These are phyloP conservation scores for Phalaenopsis equestris DNA, from an alignment of 106 monocot species.

Conservation along the genomic window DNA sequence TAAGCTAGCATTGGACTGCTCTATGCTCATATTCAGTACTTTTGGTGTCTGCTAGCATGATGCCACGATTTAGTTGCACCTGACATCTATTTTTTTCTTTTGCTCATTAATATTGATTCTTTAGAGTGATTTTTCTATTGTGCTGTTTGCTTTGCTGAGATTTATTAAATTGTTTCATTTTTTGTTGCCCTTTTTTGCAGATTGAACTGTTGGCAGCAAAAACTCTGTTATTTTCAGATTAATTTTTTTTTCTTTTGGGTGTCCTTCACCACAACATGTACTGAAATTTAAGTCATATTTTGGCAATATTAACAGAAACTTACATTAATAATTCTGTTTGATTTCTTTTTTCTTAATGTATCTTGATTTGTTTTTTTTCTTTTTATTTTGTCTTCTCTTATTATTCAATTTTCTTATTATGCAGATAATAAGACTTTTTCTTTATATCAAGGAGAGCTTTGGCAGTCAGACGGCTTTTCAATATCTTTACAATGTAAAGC, in stretches of 20 bases:
- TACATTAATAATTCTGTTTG: neutral
- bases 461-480: conserved; percentile 66
- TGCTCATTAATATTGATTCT: neutral
- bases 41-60: neutral
- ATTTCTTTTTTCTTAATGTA: neutral
- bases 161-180: neutral
- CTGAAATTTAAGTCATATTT: neutral
- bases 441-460: conserved; percentile 76
- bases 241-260: neutral
- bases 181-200: neutral
- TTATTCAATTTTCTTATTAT: conserved; percentile 10
- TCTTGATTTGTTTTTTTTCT: neutral
- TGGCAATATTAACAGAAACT: neutral
- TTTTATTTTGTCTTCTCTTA: neutral
- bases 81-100: neutral
- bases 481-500: conserved; percentile 77
- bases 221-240: neutral
- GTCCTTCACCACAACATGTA: neutral
- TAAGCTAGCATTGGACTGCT: neutral
- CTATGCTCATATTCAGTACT: neutral
- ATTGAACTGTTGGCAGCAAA: neutral
- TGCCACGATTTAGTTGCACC: neutral
- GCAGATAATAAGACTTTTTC: conserved; percentile 86
- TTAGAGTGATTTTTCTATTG: neutral
- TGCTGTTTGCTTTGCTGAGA: neutral